A percentile compares a stretch with the other conserved stretches of the same genome.
Conservation (phyloP, 352 stramenopile genomes). For the Globisporangium lucens region DNA sequence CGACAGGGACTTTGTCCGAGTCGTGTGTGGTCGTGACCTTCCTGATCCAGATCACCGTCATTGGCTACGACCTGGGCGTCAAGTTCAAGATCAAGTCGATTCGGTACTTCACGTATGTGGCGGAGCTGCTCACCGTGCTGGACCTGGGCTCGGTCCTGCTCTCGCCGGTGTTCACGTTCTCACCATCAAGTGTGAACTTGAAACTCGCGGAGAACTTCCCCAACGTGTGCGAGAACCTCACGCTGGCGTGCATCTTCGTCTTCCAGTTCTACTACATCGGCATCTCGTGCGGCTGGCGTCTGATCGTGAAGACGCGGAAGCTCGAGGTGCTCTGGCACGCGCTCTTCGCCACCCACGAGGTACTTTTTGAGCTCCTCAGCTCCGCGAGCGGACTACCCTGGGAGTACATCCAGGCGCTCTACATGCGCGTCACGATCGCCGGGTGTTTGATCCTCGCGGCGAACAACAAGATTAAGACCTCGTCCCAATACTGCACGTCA, state of each 20-base stretch:
- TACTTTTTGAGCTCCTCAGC: conserved; percentile 25
- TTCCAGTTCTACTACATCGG: conserved; percentile 43
- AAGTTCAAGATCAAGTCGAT: conserved; percentile 28
- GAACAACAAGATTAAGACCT: too few relatives aligned
- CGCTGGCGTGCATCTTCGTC: conserved; percentile 31
- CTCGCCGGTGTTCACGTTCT: conserved; percentile 6
- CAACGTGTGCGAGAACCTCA: conserved; percentile 27
- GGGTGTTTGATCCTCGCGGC: conserved; percentile 11
- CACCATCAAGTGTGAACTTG: conserved; percentile 6
- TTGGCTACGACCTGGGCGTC: conserved; percentile 24
- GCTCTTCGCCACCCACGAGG: conserved; percentile 34
- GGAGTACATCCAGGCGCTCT: conserved; percentile 40
- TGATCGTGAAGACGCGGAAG: conserved; percentile 12
- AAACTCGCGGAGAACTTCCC: conserved; percentile 17
- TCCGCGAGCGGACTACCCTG: conserved; percentile 28
- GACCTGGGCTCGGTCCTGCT: conserved; percentile 2
- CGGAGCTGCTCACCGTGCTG: conserved; percentile 23
- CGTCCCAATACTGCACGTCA: too few relatives aligned
- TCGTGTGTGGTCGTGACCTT: conserved; percentile 31
- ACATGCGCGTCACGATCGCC: conserved; percentile 32
- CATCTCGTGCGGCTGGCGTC: conserved; percentile 18
- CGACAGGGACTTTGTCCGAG: conserved; percentile 22
- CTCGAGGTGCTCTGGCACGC: conserved; percentile 28
- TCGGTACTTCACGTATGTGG: conserved; percentile 20
- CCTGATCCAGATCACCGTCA: conserved; percentile 38